Conservation (phyloP, 805 yeast genomes). For the Candida vartiovaarae region DNA sequence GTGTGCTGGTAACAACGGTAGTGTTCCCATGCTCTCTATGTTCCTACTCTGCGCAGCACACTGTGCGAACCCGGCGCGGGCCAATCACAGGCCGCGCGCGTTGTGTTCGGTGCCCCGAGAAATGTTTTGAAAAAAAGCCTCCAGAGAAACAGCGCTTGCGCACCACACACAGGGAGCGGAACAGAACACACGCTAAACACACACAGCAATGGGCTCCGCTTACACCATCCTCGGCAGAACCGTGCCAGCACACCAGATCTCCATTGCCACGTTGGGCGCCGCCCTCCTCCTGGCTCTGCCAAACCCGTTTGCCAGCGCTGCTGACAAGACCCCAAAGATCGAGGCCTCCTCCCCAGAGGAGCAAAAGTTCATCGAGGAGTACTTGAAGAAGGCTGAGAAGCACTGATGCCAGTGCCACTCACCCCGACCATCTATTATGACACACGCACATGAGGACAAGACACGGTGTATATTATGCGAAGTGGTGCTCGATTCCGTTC, state of each 20-base stretch:
- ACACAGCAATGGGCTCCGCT: slow-evolving; percentile 64
- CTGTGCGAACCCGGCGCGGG: too few species aligned
- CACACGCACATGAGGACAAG: not conserved
- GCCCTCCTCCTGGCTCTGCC: slow-evolving; percentile 59
- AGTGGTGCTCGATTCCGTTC: not conserved
- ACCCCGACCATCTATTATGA: not conserved
- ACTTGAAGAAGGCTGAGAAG: slow-evolving; percentile 44
- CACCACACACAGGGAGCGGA: not conserved
- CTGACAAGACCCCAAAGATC: slow-evolving; percentile 50
- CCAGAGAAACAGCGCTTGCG: too few species aligned
- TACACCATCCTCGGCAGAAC: slow-evolving; percentile 80
- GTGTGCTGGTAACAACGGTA: too few species aligned
- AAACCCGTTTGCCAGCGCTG: slow-evolving; percentile 45
- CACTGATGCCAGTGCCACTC: slow-evolving; percentile 13
- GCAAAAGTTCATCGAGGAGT: slow-evolving; percentile 74
- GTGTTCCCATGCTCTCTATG: too few species aligned
- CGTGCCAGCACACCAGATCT: slow-evolving; percentile 79
- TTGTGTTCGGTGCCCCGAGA: too few species aligned
- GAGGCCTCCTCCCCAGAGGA: slow-evolving; percentile 81
- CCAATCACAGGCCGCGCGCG: too few species aligned
- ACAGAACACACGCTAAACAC: not conserved
- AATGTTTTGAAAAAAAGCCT: too few species aligned
- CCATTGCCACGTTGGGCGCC: slow-evolving; percentile 73
- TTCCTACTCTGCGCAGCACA: too few species aligned
- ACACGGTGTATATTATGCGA: not conserved